Evolutionary conservation across 495 filamentous ascomycete genomes (phyloP).

Genomic region (Trichocladium antarcticum): DNA sequence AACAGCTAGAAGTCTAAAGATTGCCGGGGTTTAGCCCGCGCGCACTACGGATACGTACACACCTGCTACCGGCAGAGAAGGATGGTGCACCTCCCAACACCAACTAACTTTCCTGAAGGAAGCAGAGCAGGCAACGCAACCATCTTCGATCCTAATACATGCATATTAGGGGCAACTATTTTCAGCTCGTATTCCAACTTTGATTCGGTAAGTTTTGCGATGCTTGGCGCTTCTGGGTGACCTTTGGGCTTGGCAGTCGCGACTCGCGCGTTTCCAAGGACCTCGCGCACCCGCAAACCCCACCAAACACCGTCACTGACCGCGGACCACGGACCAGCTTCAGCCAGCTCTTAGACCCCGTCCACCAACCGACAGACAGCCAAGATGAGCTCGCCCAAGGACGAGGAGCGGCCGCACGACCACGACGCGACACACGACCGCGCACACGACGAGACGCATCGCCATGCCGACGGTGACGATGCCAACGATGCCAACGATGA

Average conservation of each 20-base stretch:
- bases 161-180: too few relatives aligned
- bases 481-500: constrained; percentile 37
- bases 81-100: too few relatives aligned
- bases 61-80: too few relatives aligned
- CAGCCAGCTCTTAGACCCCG: constrained; percentile 7
- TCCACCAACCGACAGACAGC: constrained; percentile 5
- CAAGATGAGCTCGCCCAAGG: constrained; percentile 21
- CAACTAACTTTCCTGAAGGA: too few relatives aligned
- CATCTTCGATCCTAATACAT: too few relatives aligned
- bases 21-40: too few relatives aligned
- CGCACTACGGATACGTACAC: too few relatives aligned
- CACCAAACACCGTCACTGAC: not conserved
- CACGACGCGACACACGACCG: constrained; percentile 16
- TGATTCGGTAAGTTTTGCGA: too few relatives aligned
- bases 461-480: constrained; percentile 27
- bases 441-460: constrained; percentile 15
- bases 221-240: not conserved
- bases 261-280: not conserved
- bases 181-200: too few relatives aligned
- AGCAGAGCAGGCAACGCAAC: too few relatives aligned
- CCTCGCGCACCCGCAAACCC: constrained; percentile 1
- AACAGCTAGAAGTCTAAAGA: too few relatives aligned
- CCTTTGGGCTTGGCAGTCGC: not conserved
- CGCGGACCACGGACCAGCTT: not conserved
- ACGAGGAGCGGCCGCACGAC: constrained; percentile 24